phyloP scores from a whole-genome alignment of 2,329 filamentous ascomycete species.

The Alternaria alternata region DNA sequence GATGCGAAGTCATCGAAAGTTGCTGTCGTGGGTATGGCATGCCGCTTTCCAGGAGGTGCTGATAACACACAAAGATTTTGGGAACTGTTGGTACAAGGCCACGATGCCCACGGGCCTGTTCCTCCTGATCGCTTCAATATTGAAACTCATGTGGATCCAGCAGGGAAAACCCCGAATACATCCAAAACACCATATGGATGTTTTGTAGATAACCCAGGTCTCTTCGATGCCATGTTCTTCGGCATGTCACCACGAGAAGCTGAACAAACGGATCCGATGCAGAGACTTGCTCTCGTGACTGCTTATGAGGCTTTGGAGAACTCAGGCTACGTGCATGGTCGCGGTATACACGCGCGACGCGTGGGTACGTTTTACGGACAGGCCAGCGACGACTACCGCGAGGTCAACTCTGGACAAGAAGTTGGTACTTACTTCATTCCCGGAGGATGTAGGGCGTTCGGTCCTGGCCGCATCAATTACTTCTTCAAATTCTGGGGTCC shows the following conservation, averaged over 20 bases:
- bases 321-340: constrained; percentile 26
- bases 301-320: constrained; percentile 40
- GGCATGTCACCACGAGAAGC: constrained; percentile 43
- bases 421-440: constrained; percentile 66
- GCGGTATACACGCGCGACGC: constrained; percentile 15
- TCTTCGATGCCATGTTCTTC: constrained; percentile 42
- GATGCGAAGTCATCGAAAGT: neutral
- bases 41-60: neutral
- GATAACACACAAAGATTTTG: neutral
- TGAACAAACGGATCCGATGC: constrained; percentile 31
- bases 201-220: constrained; percentile 7
- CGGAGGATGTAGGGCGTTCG: constrained; percentile 62
- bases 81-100: neutral
- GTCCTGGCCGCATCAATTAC: constrained; percentile 59
- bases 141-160: neutral
- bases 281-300: constrained; percentile 30
- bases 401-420: constrained; percentile 30
- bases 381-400: constrained; percentile 42
- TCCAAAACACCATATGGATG: neutral
- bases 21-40: neutral
- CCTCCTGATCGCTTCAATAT: neutral
- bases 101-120: neutral
- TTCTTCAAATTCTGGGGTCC: constrained; percentile 51
- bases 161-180: neutral
- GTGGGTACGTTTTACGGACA: constrained; percentile 48